Conservation (phyloP, 2,329 filamentous ascomycete genomes). For the Penicillium sp. region DNA sequence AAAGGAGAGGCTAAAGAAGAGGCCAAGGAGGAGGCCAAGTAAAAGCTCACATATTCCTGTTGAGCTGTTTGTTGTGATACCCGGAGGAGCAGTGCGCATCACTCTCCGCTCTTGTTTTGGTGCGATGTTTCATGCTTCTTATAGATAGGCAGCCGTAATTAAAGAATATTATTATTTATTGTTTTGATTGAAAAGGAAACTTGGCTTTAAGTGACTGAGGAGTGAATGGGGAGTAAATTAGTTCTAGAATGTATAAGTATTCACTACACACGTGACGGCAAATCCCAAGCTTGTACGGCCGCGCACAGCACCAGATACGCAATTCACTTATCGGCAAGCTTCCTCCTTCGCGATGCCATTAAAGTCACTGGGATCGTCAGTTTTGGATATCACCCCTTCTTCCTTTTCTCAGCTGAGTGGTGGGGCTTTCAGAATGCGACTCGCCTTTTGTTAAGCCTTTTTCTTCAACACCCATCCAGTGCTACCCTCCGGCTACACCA, state of each 20-base stretch:
- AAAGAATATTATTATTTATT: no score
- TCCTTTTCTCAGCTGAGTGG: conserved; percentile 8
- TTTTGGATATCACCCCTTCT: not conserved
- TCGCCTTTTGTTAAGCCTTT: conserved; percentile 4
- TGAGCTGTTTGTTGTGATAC: conserved; percentile 29
- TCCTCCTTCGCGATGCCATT: conserved; percentile 5
- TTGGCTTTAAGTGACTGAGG: no score
- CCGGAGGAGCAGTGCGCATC: conserved; percentile 20
- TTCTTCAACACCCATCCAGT: not conserved
- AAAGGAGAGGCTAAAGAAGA: conserved; percentile 16
- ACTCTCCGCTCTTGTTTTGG: conserved; percentile 23
- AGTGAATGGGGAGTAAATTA: no score
- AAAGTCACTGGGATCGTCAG: not conserved
- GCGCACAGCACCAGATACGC: conserved; percentile 16
- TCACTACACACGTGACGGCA: no score
- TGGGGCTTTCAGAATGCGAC: conserved; percentile 18
- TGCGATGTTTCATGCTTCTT: conserved; percentile 8
- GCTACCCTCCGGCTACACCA: not conserved
- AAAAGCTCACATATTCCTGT: conserved; percentile 20
- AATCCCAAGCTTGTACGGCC: conserved; percentile 18
- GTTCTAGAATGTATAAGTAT: no score
- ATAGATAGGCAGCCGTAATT: not conserved
- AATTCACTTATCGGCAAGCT: conserved; percentile 22
- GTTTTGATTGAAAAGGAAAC: no score
- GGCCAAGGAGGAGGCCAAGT: conserved; percentile 22